Evolutionary conservation across 2,329 filamentous ascomycete genomes (phyloP).

Genomic region (Ascochyta viciae-villosae): DNA sequence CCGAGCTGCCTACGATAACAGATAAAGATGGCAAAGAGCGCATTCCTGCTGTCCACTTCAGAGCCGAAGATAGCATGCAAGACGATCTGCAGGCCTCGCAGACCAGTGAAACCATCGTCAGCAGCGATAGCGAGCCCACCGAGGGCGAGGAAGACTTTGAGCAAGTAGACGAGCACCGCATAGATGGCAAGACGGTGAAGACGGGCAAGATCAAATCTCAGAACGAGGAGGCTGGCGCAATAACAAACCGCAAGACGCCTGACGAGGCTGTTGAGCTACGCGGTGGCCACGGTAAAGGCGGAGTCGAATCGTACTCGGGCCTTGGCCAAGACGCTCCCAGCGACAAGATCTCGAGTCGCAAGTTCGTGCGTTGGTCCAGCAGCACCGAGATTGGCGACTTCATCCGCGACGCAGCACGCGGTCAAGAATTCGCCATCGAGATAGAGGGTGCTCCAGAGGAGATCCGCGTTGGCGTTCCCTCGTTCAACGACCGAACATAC

Average conservation of each 20-base stretch:
- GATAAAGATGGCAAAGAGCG: constrained; percentile 69
- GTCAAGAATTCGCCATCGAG: constrained; percentile 82
- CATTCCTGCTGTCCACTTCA: constrained; percentile 77
- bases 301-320: constrained; percentile 75
- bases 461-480: constrained; percentile 81
- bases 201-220: constrained; percentile 51
- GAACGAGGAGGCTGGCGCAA: not conserved
- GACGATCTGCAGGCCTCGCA: constrained; percentile 55
- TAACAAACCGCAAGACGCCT: constrained; percentile 33
- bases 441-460: constrained; percentile 75
- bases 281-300: constrained; percentile 60
- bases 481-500: constrained; percentile 88
- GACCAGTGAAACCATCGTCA: constrained; percentile 35
- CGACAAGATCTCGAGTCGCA: constrained; percentile 56
- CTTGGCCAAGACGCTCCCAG: constrained; percentile 66
- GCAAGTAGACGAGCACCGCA: constrained; percentile 57
- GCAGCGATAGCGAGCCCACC: constrained; percentile 33
- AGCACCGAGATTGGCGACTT: constrained; percentile 94
- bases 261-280: constrained; percentile 49
- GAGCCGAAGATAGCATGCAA: constrained; percentile 76
- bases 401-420: constrained; percentile 85
- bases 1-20: constrained; percentile 76
- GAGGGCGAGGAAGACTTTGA: constrained; percentile 52
- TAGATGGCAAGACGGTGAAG: constrained; percentile 58
- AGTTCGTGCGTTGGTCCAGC: constrained; percentile 86